Evolutionary conservation across 106 monocot genomes (phyloP).

Genomic region (Platanthera zijinensis): DNA sequence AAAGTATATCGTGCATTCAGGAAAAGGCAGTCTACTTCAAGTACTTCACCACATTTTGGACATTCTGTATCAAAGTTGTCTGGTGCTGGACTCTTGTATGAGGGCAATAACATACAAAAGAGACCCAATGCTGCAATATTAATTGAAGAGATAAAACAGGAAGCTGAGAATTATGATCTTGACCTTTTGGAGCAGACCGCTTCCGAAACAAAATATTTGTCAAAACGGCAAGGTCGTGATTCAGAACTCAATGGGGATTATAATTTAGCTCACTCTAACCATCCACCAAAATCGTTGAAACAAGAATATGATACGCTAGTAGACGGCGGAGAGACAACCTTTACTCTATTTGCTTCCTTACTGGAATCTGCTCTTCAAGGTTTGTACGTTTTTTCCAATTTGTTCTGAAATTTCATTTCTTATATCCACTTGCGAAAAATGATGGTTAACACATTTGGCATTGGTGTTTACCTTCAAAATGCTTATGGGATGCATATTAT

Average conservation of each 20-base stretch:
- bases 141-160: constrained; percentile 89
- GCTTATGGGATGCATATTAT: neutral
- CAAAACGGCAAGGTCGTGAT: constrained; percentile 36
- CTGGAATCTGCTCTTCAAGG: constrained; percentile 97
- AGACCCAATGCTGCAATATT: constrained; percentile 70
- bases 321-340: constrained; percentile 59
- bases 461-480: neutral
- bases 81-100: constrained; percentile 61
- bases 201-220: constrained; percentile 28
- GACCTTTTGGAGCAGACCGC: constrained; percentile 39
- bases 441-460: constrained; percentile 1
- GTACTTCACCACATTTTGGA: constrained; percentile 45
- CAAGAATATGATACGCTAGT: constrained; percentile 53
- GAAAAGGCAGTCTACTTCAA: constrained; percentile 63
- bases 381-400: constrained; percentile 12
- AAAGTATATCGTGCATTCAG: constrained; percentile 17
- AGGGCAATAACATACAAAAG: constrained; percentile 69
- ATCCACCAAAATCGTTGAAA: constrained; percentile 36
- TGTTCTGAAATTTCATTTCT: neutral
- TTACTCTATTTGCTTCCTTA: constrained; percentile 75
- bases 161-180: constrained; percentile 44
- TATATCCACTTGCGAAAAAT: neutral
- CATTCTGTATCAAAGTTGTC: constrained; percentile 59
- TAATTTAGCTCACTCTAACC: constrained; percentile 22
- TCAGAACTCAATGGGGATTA: constrained; percentile 25